Evolutionary conservation across 2,329 filamentous ascomycete genomes (phyloP).

Genomic region (Colletotrichum australisinense): DNA sequence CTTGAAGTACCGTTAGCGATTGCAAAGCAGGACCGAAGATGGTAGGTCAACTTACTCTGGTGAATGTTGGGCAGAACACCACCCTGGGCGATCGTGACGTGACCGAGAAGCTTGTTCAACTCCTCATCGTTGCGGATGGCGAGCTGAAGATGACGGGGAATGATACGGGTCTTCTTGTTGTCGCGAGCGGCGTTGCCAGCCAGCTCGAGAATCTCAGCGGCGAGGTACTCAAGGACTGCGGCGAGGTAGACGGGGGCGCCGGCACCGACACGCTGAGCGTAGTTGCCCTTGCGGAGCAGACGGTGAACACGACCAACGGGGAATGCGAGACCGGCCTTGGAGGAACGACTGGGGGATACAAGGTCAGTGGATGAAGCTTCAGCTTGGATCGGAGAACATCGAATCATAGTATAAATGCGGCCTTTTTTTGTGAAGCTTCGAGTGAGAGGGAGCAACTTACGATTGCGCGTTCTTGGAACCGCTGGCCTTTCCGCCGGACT

Average conservation of each 20-base stretch:
- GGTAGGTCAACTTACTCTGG: constrained; percentile 77
- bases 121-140: constrained; percentile 99
- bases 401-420: too few relatives aligned
- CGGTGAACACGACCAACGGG: constrained; percentile 99
- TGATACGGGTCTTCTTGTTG: constrained; percentile 99
- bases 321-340: constrained; percentile 99
- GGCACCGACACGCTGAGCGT: constrained; percentile 99
- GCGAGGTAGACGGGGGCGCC: constrained; percentile 97
- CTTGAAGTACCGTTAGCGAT: constrained; percentile 63
- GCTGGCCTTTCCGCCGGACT: constrained; percentile 99
- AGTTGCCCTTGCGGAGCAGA: constrained; percentile 99
- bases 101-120: constrained; percentile 97
- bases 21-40: background rate
- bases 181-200: constrained; percentile 98
- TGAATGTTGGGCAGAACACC: constrained; percentile 98
- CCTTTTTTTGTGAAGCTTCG: constrained; percentile 6
- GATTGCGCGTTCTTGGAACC: constrained; percentile 99
- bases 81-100: constrained; percentile 97
- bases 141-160: constrained; percentile 97
- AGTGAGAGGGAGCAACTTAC: constrained; percentile 69
- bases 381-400: too few relatives aligned
- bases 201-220: constrained; percentile 98
- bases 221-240: constrained; percentile 97
- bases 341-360: constrained; percentile 79
- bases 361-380: constrained; percentile 49